These are phyloP conservation scores for Dinochytrium kinnereticum DNA, from an alignment of 371 early-diverging fungal species.

Conservation along the genomic window DNA sequence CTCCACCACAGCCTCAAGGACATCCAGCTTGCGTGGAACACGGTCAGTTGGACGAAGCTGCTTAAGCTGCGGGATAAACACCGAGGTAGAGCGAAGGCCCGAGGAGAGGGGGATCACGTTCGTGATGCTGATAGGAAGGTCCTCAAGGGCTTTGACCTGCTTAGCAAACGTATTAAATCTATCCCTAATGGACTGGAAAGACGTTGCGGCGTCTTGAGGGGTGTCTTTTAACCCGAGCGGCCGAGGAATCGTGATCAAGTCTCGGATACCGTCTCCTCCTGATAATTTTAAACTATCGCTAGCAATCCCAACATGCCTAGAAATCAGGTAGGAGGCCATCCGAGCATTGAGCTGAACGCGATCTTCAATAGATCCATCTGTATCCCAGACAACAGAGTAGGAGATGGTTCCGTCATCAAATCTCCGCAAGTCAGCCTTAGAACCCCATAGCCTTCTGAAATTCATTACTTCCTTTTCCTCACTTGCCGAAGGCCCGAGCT, in stretches of 20 bases:
- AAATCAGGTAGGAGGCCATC: slow-evolving; percentile 77
- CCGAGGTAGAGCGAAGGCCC: slow-evolving; percentile 76
- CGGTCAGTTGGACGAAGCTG: neutral
- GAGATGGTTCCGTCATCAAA: slow-evolving; percentile 88
- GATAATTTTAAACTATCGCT: slow-evolving; percentile 64
- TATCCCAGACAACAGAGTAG: slow-evolving; percentile 77
- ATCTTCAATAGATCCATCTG: slow-evolving; percentile 68
- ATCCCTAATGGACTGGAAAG: slow-evolving; percentile 74
- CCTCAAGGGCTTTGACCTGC: slow-evolving; percentile 66
- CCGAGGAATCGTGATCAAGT: slow-evolving; percentile 54
- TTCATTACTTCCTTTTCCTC: slow-evolving; percentile 55
- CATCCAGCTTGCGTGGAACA: neutral
- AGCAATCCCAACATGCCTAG: slow-evolving; percentile 65
- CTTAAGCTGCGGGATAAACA: slow-evolving; percentile 76
- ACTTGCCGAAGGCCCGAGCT: slow-evolving; percentile 73
- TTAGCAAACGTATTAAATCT: slow-evolving; percentile 75
- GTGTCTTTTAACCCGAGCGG: slow-evolving; percentile 32
- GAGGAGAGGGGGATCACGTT: slow-evolving; percentile 69
- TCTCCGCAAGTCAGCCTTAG: slow-evolving; percentile 79
- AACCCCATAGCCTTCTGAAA: slow-evolving; percentile 86
- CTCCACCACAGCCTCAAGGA: slow-evolving; percentile 77
- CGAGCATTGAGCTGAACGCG: slow-evolving; percentile 78
- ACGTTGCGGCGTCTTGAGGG: neutral
- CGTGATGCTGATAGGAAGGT: slow-evolving; percentile 77
- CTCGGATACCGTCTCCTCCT: slow-evolving; percentile 56